Percentiles rank a stretch among this genome's conserved stretches.
Conservation (phyloP, 1,139 yeast genomes). For the Barnettozyma hawaiiensis region DNA sequence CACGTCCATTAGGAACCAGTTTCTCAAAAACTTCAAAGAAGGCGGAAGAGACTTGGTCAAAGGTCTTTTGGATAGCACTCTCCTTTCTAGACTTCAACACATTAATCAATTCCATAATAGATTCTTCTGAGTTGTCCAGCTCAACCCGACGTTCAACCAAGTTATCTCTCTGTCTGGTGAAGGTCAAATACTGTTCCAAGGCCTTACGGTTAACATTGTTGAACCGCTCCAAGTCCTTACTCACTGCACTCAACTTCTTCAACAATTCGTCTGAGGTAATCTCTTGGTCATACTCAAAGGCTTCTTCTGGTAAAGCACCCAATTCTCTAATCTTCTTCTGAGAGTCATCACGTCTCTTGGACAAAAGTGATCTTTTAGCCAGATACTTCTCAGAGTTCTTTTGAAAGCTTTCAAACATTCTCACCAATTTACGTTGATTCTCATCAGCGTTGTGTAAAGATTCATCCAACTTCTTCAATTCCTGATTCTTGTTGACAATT, state of each 20-base stretch:
- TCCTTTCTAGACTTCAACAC: constrained; percentile 75
- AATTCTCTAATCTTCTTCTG: constrained; percentile 72
- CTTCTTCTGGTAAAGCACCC: constrained; percentile 86
- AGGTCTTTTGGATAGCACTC: constrained; percentile 75
- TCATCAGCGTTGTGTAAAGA: constrained; percentile 47
- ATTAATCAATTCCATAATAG: constrained; percentile 70
- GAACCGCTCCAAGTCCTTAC: constrained; percentile 55
- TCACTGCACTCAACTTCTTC: constrained; percentile 48
- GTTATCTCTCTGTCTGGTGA: constrained; percentile 67
- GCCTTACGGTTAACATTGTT: constrained; percentile 88
- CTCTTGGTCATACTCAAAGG: constrained; percentile 47
- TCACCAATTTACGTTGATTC: constrained; percentile 49
- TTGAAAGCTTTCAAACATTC: constrained; percentile 55
- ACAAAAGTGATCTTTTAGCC: constrained; percentile 57
- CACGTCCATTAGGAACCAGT: constrained; percentile 81
- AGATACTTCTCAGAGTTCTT: constrained; percentile 62
- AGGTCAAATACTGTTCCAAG: constrained; percentile 72
- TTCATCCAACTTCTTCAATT: constrained; percentile 33
- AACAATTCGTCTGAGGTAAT: constrained; percentile 49
- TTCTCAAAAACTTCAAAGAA: constrained; percentile 71
- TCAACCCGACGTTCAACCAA: constrained; percentile 62
- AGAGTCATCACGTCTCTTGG: constrained; percentile 63
- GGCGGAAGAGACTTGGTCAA: constrained; percentile 66
- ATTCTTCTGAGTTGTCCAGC: constrained; percentile 60
- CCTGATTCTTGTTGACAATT: constrained; percentile 26